Evolutionary conservation across 495 filamentous ascomycete species (phyloP).

Genomic region (Penicillium turbatum): DNA sequence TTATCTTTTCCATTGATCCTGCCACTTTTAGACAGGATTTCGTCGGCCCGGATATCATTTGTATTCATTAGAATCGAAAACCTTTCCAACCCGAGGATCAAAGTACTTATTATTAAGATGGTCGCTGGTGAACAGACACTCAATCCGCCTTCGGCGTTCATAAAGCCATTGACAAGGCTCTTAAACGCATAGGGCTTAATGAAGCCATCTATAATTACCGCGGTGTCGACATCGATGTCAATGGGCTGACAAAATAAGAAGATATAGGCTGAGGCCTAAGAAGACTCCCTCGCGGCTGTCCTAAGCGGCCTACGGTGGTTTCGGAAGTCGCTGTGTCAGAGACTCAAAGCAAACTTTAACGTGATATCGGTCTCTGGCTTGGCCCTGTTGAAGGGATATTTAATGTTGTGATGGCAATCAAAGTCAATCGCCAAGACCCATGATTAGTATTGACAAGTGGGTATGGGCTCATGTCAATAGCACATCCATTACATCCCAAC

Average conservation of each 20-base stretch:
- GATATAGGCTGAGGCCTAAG: slow-evolving; percentile 3
- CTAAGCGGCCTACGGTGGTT: slow-evolving; percentile 3
- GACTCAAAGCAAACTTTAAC: not conserved
- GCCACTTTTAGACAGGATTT: slow-evolving; percentile 4
- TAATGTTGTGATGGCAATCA: slow-evolving; percentile 1
- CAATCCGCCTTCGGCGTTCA: not conserved
- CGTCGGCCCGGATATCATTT: not conserved
- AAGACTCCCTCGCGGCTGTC: not conserved
- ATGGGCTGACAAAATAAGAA: not conserved
- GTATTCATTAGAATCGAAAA: not conserved
- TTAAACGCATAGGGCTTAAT: not conserved
- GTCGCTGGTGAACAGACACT: not conserved
- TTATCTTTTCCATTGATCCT: slow-evolving; percentile 6
- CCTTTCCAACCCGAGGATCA: slow-evolving; percentile 1
- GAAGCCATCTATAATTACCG: not conserved
- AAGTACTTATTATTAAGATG: slow-evolving; percentile 7
- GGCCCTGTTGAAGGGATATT: slow-evolving; percentile 1
- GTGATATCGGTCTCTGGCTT: slow-evolving; percentile 1
- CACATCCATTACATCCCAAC: not conserved
- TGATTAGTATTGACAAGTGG: slow-evolving; percentile 6
- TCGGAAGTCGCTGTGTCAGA: slow-evolving; percentile 3
- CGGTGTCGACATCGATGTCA: not conserved
- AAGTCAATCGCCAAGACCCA: not conserved
- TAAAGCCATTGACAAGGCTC: not conserved
- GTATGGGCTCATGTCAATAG: not conserved